Percentiles rank a stretch among this genome's conserved stretches.
Conservation (phyloP, 192 early-diverging fungal species). For the Backusella mclennaniae region DNA sequence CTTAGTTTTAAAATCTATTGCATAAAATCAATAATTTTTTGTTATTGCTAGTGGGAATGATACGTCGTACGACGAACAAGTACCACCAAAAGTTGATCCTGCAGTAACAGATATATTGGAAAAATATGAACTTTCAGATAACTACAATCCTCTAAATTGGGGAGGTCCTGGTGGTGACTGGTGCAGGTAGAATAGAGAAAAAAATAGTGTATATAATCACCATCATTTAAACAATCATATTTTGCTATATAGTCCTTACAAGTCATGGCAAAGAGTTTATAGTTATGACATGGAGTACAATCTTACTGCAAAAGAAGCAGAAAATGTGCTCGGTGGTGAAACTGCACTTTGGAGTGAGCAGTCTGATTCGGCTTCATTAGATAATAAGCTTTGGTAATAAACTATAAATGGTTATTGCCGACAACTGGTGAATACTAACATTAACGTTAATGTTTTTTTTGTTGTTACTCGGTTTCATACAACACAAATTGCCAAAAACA, state of each 20-base stretch:
- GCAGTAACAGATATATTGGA: conserved; percentile 33
- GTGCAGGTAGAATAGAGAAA: conserved; percentile 46
- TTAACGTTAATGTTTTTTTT: not conserved
- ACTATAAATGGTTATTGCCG: not conserved
- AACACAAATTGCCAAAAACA: not conserved
- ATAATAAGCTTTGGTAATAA: conserved; percentile 60
- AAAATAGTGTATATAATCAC: not conserved
- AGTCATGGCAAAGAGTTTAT: conserved; percentile 74
- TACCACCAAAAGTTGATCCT: conserved; percentile 22
- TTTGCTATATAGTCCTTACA: conserved; percentile 55
- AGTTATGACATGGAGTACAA: conserved; percentile 64
- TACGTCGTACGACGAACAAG: conserved; percentile 47
- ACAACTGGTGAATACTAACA: not conserved
- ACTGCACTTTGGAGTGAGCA: conserved; percentile 75
- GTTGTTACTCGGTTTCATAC: not conserved
- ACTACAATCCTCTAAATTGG: conserved; percentile 38
- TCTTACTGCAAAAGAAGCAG: conserved; percentile 45
- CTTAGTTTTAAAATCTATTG: not conserved
- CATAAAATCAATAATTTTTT: not conserved
- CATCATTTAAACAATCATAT: not conserved
- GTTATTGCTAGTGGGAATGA: conserved; percentile 48
- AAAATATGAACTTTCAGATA: conserved; percentile 21
- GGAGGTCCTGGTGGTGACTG: conserved; percentile 57
- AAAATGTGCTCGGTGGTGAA: conserved; percentile 71
- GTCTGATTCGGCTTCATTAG: conserved; percentile 62